Conservation (phyloP, 352 stramenopile genomes). For the Globisporangium cederbergense region DNA sequence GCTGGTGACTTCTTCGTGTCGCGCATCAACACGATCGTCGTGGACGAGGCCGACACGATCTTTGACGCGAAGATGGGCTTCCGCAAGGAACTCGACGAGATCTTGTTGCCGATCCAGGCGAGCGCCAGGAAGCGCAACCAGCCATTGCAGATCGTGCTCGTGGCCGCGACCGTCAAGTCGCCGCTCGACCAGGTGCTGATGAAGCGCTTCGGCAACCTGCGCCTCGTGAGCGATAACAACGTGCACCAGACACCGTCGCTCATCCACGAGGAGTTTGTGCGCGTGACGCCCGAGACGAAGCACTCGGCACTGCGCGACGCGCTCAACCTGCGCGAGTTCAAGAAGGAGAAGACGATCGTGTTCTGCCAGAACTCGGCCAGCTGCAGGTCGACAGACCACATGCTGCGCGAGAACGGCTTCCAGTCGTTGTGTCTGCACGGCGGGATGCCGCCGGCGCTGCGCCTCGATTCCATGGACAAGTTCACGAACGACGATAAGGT, state of each 20-base stretch:
- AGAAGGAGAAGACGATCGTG: conserved; percentile 55
- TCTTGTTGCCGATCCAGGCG: conserved; percentile 58
- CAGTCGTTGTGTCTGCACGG: conserved; percentile 65
- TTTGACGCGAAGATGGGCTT: conserved; percentile 86
- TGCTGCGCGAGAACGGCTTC: conserved; percentile 76
- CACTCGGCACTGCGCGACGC: conserved; percentile 64
- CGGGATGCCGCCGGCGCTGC: conserved; percentile 59
- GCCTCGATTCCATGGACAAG: conserved; percentile 50
- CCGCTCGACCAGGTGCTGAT: conserved; percentile 71
- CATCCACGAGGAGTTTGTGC: conserved; percentile 67
- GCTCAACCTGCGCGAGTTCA: conserved; percentile 38
- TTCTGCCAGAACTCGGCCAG: conserved; percentile 77
- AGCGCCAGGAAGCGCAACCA: conserved; percentile 57
- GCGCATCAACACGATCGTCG: conserved; percentile 57
- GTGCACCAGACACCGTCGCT: conserved; percentile 65
- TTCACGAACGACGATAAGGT: conserved; percentile 43
- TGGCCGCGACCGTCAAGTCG: conserved; percentile 64
- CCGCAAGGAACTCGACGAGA: conserved; percentile 61
- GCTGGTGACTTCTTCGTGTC: conserved; percentile 77
- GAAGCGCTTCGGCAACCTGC: conserved; percentile 62
- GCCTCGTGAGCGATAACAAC: conserved; percentile 57
- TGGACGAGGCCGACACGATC: conserved; percentile 80
- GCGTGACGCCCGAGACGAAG: conserved; percentile 56
- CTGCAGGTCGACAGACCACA: conserved; percentile 77
- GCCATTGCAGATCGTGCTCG: conserved; percentile 65